Conservation (phyloP, 495 filamentous ascomycete genomes). For the Lasiosphaeria ovina region DNA sequence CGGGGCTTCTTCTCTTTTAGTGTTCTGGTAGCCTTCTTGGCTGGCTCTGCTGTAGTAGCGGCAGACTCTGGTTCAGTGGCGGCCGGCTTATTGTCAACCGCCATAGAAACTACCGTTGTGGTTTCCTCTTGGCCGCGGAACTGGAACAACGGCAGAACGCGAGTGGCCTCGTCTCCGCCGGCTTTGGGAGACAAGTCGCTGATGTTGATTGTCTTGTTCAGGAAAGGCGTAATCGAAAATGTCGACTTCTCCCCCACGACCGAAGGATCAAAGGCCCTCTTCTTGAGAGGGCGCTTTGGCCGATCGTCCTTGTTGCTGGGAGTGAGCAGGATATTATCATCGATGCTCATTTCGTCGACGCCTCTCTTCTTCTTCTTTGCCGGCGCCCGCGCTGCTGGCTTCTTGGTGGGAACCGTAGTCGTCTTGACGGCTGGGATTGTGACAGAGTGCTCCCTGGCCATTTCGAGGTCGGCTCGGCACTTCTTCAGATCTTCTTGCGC, state of each 20-base stretch:
- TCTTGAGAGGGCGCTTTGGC: conserved; percentile 44
- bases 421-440: conserved; percentile 20
- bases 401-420: conserved; percentile 33
- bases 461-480: conserved; percentile 44
- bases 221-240: conserved; percentile 90
- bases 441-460: conserved; percentile 32
- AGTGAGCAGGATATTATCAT: conserved; percentile 37
- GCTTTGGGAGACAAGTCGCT: conserved; percentile 24
- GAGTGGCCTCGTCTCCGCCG: conserved; percentile 16
- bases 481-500: conserved; percentile 70
- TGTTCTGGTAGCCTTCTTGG: conserved; percentile 6
- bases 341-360: conserved; percentile 31
- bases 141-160: conserved; percentile 17
- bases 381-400: conserved; percentile 34
- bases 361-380: conserved; percentile 39
- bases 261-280: conserved; percentile 51
- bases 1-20: conserved; percentile 35
- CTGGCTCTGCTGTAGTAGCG: conserved; percentile 8
- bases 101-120: conserved; percentile 5
- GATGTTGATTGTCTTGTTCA: conserved; percentile 70
- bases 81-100: conserved; percentile 4
- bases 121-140: conserved; percentile 15
- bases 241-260: conserved; percentile 77
- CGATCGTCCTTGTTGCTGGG: conserved; percentile 34
- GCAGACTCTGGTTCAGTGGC: conserved; percentile 9